Evolutionary conservation across 352 stramenopile species (phyloP).

Genomic region (Phytopythium aichiense): DNA sequence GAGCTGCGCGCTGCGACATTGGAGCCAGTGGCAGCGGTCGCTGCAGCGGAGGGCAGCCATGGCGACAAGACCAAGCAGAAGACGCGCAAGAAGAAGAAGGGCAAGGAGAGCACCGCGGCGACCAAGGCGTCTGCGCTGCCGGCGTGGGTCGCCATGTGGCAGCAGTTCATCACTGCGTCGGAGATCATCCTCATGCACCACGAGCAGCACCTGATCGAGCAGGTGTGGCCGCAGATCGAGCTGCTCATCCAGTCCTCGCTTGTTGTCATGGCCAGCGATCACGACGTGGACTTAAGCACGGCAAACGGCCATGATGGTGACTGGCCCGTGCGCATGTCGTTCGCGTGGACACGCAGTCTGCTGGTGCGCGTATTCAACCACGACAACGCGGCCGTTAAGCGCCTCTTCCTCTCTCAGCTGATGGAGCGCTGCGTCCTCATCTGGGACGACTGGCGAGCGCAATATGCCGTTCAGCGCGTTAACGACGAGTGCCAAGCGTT

Average conservation of each 20-base stretch:
- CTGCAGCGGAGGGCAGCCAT: background rate
- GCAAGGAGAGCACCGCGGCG: constrained; percentile 1
- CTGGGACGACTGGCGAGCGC: constrained; percentile 1
- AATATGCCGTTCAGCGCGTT: background rate
- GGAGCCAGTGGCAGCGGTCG: background rate
- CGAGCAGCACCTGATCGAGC: constrained; percentile 76
- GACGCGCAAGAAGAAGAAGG: constrained; percentile 6
- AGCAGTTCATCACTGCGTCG: constrained; percentile 66
- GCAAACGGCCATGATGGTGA: background rate
- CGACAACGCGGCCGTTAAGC: constrained; percentile 73
- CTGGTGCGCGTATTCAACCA: constrained; percentile 67
- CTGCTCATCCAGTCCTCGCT: constrained; percentile 40
- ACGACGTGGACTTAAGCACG: background rate
- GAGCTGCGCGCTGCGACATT: constrained; percentile 4
- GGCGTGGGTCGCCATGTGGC: constrained; percentile 36
- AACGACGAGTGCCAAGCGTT: background rate
- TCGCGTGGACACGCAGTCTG: constrained; percentile 74
- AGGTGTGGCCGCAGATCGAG: constrained; percentile 77
- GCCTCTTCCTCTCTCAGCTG: constrained; percentile 68
- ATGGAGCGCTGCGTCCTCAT: constrained; percentile 35
- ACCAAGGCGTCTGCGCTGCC: background rate
- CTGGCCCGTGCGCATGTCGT: constrained; percentile 64
- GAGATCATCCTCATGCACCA: constrained; percentile 85
- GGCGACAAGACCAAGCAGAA: constrained; percentile 4
- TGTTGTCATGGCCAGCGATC: constrained; percentile 10